phyloP scores from a whole-genome alignment of 495 filamentous ascomycete genomes.

The Daldinia grandis region DNA sequence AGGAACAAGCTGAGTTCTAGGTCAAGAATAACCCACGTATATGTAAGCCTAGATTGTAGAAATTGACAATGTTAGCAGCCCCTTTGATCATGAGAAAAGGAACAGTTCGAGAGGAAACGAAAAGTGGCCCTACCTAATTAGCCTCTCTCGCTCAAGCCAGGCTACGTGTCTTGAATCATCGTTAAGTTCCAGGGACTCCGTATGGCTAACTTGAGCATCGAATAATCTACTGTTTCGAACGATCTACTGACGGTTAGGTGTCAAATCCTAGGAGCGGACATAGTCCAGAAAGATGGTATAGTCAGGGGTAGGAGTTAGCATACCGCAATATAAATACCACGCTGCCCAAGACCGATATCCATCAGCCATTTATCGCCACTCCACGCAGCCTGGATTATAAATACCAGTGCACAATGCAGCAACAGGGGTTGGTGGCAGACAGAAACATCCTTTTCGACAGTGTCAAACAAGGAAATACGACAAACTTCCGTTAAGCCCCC shows the following conservation, averaged over 20 bases:
- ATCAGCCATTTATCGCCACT: constrained; percentile 24
- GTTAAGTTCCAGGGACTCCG: constrained; percentile 1
- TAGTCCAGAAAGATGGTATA: not conserved
- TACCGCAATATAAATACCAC: constrained; percentile 19
- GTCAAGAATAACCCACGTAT: constrained; percentile 20
- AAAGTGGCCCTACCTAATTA: constrained; percentile 5
- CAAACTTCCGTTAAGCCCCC: constrained; percentile 21
- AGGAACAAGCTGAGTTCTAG: constrained; percentile 20
- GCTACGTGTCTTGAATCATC: not conserved
- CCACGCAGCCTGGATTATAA: constrained; percentile 20
- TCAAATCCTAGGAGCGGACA: not conserved
- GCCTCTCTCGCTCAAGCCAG: constrained; percentile 17
- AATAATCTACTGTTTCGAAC: constrained; percentile 19
- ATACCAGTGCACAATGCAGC: constrained; percentile 10
- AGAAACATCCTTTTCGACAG: constrained; percentile 20
- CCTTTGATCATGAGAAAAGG: not conserved
- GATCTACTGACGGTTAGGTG: constrained; percentile 1
- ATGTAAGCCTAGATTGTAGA: constrained; percentile 8
- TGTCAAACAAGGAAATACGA: constrained; percentile 19
- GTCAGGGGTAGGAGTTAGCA: not conserved
- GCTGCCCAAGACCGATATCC: constrained; percentile 18
- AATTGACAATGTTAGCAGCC: not conserved
- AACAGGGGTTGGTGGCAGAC: constrained; percentile 8
- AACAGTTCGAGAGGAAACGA: no score
- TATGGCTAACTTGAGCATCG: constrained; percentile 6